Conservation (phyloP, 768 basidiomycete species). For the Trametes sanguinea region DNA sequence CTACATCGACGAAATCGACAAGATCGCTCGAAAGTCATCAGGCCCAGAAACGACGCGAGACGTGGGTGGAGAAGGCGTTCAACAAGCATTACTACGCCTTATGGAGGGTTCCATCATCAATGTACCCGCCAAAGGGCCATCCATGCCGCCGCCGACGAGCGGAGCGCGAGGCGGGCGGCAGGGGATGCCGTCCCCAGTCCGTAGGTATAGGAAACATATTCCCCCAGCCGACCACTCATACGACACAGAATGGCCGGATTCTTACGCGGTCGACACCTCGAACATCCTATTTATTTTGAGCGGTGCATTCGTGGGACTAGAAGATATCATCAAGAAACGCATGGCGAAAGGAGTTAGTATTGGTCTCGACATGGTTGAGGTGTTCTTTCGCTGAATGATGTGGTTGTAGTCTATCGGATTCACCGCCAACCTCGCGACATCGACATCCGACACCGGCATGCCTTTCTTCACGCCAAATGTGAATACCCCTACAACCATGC, state of each 20-base stretch:
- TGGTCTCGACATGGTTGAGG: neutral
- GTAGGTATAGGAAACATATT: conserved; percentile 12
- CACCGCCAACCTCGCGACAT: conserved; percentile 51
- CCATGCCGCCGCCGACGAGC: conserved; percentile 48
- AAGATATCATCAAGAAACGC: conserved; percentile 75
- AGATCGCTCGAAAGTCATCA: conserved; percentile 69
- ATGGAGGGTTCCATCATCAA: conserved; percentile 89
- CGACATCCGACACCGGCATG: conserved; percentile 42
- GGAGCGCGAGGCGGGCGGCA: conserved; percentile 52
- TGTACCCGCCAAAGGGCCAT: conserved; percentile 70
- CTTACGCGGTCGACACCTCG: conserved; percentile 79
- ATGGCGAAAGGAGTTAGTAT: conserved; percentile 79
- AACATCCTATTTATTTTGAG: conserved; percentile 95
- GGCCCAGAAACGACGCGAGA: conserved; percentile 78
- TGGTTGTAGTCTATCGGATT: conserved; percentile 85
- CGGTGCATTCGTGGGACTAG: conserved; percentile 93
- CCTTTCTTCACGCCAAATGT: conserved; percentile 83
- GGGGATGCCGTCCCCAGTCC: conserved; percentile 23
- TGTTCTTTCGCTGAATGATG: neutral
- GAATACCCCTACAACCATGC: conserved; percentile 49
- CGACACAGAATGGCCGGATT: conserved; percentile 58
- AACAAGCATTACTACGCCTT: conserved; percentile 89
- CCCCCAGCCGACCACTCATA: neutral
- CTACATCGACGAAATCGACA: conserved; percentile 96
- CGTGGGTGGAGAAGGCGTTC: conserved; percentile 95